Percentiles rank a stretch among this genome's conserved stretches.
Evolutionary conservation across 495 filamentous ascomycete genomes (phyloP).

Genomic region (Neurospora intermedia): DNA sequence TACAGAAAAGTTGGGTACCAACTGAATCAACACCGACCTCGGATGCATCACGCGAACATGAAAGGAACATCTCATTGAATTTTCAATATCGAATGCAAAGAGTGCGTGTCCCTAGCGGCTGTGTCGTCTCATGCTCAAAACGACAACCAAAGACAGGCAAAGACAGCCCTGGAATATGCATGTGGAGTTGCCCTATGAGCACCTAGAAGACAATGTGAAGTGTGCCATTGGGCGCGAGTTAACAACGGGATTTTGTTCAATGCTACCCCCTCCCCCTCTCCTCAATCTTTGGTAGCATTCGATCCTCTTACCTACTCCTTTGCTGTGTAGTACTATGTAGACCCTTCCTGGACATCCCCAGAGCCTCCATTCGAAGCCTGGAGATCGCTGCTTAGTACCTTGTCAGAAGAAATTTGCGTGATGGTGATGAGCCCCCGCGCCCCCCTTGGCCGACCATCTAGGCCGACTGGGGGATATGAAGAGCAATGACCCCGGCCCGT

Average conservation of each 20-base stretch:
- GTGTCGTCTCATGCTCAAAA: slow-evolving; percentile 21
- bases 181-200: slow-evolving; percentile 26
- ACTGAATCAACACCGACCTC: background rate
- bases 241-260: slow-evolving; percentile 1
- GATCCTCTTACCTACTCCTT: background rate
- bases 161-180: slow-evolving; percentile 24
- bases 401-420: background rate
- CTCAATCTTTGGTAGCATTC: background rate
- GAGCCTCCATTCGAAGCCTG: background rate
- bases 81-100: background rate
- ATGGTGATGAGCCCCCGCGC: background rate
- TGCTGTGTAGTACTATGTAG: background rate
- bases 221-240: slow-evolving; percentile 22
- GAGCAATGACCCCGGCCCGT: background rate
- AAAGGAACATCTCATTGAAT: background rate
- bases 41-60: background rate
- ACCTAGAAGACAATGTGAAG: slow-evolving; percentile 12
- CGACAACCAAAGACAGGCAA: background rate
- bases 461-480: background rate
- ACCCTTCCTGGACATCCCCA: background rate
- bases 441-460: background rate
- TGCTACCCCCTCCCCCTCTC: background rate
- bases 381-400: background rate
- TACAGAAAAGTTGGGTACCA: background rate
- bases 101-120: slow-evolving; percentile 14